Conservation (phyloP, 1,139 yeast species). For the Groenewaldozyma sp. region DNA sequence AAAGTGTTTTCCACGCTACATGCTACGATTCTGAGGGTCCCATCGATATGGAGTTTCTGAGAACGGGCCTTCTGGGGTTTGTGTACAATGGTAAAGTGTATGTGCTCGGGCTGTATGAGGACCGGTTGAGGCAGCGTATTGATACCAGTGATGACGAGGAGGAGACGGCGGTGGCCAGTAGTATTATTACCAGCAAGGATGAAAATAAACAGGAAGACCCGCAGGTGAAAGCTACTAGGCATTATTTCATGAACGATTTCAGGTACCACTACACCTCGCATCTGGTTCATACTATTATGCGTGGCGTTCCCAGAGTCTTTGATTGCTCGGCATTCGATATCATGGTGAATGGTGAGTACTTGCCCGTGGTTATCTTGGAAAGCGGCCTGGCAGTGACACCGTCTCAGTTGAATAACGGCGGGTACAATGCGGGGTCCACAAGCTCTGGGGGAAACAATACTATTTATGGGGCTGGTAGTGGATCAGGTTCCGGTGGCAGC, state of each 20-base stretch:
- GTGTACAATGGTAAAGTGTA: slow-evolving; percentile 79
- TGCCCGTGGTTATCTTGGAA: slow-evolving; percentile 83
- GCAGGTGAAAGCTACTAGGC: no score
- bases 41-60: slow-evolving; percentile 65
- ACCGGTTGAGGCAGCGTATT: slow-evolving; percentile 61
- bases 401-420: background rate
- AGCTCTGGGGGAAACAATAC: background rate
- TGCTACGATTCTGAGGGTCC: slow-evolving; percentile 63
- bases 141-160: slow-evolving; percentile 2
- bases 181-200: background rate
- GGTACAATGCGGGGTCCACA: slow-evolving; percentile 1
- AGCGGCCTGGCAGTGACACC: slow-evolving; percentile 54
- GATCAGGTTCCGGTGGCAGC: slow-evolving; percentile 19
- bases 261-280: slow-evolving; percentile 82
- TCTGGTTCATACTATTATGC: slow-evolving; percentile 65
- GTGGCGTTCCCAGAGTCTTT: slow-evolving; percentile 71
- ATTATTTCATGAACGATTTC: slow-evolving; percentile 20
- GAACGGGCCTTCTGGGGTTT: slow-evolving; percentile 90
- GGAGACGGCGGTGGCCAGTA: background rate
- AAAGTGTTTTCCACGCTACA: slow-evolving; percentile 70
- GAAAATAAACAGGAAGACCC: background rate
- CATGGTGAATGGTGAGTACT: slow-evolving; percentile 71
- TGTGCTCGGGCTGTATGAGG: slow-evolving; percentile 84
- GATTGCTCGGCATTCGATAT: slow-evolving; percentile 92
- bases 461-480: background rate